Conservation (phyloP, 2,329 filamentous ascomycete species). For the Trichophaea hybrida region DNA sequence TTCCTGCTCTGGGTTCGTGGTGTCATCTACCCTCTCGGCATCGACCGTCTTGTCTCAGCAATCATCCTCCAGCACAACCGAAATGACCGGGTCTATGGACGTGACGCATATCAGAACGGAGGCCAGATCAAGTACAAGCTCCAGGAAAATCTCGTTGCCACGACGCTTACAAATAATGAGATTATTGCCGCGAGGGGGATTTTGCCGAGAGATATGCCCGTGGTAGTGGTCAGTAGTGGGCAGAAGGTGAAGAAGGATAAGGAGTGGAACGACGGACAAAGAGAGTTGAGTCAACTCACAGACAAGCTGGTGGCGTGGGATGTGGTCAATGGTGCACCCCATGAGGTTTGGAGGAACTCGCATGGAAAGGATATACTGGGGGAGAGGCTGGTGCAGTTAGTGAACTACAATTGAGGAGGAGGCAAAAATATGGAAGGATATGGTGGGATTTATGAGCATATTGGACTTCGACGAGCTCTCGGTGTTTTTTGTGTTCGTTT, state of each 20-base stretch:
- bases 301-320: constrained; percentile 71
- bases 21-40: constrained; percentile 69
- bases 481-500: no score
- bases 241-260: constrained; percentile 49
- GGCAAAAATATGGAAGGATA: no score
- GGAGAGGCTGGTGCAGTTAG: background rate
- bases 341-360: constrained; percentile 62
- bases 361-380: background rate
- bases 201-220: constrained; percentile 57
- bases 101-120: constrained; percentile 60
- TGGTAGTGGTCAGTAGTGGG: constrained; percentile 73
- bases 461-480: no score
- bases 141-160: constrained; percentile 81
- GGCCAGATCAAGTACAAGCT: constrained; percentile 81
- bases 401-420: background rate
- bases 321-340: constrained; percentile 67
- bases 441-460: no score
- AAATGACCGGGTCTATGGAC: constrained; percentile 73
- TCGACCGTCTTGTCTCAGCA: constrained; percentile 66
- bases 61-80: constrained; percentile 67
- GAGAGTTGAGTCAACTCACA: constrained; percentile 68
- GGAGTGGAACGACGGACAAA: constrained; percentile 71
- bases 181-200: constrained; percentile 65
- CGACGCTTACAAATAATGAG: constrained; percentile 71
- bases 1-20: constrained; percentile 80